Conservation (phyloP, 148 eudicot genomes). For the Rhododendron henanense region DNA sequence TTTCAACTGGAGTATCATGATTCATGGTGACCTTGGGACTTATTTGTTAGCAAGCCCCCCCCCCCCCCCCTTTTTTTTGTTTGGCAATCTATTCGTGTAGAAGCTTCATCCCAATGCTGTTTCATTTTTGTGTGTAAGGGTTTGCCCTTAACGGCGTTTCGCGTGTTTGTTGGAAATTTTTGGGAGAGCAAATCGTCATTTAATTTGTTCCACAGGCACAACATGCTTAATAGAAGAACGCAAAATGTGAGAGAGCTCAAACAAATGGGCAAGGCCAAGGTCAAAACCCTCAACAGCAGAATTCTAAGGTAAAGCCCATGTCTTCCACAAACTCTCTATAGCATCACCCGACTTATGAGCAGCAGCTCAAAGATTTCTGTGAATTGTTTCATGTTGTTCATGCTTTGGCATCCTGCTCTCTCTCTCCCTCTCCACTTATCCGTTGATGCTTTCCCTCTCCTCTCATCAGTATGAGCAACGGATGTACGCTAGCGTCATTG, state of each 20-base stretch:
- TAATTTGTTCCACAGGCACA: background rate
- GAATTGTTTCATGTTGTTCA: background rate
- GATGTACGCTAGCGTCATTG: background rate
- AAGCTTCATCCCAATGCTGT: background rate
- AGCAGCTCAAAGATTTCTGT: background rate
- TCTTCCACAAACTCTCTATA: background rate
- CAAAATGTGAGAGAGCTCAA: background rate
- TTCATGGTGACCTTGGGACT: background rate
- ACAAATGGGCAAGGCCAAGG: background rate
- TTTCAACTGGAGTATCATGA: background rate
- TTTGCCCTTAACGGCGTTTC: background rate
- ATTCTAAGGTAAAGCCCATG: background rate
- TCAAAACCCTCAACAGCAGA: background rate
- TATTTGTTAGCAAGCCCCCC: background rate
- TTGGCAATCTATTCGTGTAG: background rate
- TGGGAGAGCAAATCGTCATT: background rate
- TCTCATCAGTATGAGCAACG: background rate
- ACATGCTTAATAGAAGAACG: background rate
- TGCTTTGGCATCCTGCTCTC: background rate
- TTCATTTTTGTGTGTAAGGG: background rate
- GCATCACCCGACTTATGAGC: background rate
- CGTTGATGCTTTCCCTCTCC: background rate
- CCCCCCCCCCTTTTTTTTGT: background rate
- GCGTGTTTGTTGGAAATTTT: background rate
- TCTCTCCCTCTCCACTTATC: background rate